These are phyloP conservation scores for Fusarium agapanthi DNA, from an alignment of 2,329 filamentous ascomycete species.

Conservation along the genomic window DNA sequence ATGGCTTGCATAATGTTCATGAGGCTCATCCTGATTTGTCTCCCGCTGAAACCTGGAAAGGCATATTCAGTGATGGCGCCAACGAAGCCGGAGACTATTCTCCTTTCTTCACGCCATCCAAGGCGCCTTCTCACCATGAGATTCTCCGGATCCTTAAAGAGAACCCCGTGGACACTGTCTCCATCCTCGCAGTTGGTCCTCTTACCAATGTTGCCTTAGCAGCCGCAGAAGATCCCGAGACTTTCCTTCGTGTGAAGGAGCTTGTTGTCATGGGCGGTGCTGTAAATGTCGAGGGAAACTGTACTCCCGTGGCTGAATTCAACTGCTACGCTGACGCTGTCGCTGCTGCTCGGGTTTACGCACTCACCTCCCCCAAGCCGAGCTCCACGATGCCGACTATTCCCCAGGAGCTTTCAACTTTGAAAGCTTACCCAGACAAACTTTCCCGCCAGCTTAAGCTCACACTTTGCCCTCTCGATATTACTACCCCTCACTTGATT, in stretches of 20 bases:
- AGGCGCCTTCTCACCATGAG: conserved; percentile 78
- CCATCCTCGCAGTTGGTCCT: conserved; percentile 89
- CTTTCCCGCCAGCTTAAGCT: conserved; percentile 72
- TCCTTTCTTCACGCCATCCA: conserved; percentile 78
- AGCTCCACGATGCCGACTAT: conserved; percentile 81
- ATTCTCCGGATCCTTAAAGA: conserved; percentile 87
- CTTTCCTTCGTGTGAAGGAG: conserved; percentile 89
- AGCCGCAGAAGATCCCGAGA: conserved; percentile 86
- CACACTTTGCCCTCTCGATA: conserved; percentile 78
- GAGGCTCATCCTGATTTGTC: conserved; percentile 77
- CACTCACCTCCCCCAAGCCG: conserved; percentile 78
- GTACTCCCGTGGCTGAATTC: conserved; percentile 89
- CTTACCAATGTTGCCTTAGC: conserved; percentile 94
- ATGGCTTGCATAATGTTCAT: conserved; percentile 82
- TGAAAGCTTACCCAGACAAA: conserved; percentile 70
- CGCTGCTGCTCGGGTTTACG: conserved; percentile 79
- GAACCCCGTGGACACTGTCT: conserved; percentile 84
- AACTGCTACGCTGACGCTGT: conserved; percentile 91
- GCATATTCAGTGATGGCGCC: conserved; percentile 63
- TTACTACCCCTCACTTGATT: conserved; percentile 76
- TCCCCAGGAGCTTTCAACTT: conserved; percentile 57
- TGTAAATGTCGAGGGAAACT: conserved; percentile 81
- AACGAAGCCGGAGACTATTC: conserved; percentile 57
- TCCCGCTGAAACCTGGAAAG: conserved; percentile 77
- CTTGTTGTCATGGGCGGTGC: conserved; percentile 96